Conservation (phyloP, 805 yeast species). For the Kodamaea neixiangensis region DNA sequence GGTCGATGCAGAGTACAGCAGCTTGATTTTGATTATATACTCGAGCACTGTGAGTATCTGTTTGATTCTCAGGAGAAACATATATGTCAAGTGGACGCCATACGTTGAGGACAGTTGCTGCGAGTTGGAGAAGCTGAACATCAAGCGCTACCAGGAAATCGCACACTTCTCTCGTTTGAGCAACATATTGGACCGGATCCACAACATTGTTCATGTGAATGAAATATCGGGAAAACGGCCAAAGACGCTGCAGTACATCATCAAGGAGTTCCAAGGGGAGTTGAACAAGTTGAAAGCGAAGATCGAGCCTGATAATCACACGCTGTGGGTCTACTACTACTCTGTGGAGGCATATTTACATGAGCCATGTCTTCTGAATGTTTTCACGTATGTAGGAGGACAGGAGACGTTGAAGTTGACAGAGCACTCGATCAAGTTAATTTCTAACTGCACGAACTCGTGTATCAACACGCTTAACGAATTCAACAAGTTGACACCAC, state of each 20-base stretch:
- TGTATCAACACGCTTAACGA: constrained; percentile 54
- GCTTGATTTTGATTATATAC: constrained; percentile 59
- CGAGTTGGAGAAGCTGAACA: constrained; percentile 41
- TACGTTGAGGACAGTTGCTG: constrained; percentile 63
- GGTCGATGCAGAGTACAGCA: constrained; percentile 45
- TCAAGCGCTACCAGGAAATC: constrained; percentile 39
- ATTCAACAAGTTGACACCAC: constrained; percentile 45
- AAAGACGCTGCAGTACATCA: constrained; percentile 39
- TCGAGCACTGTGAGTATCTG: constrained; percentile 63
- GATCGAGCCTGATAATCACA: constrained; percentile 41
- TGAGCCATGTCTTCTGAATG: constrained; percentile 47
- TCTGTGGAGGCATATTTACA: constrained; percentile 68
- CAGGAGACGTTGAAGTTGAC: constrained; percentile 19
- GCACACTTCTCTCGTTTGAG: constrained; percentile 62
- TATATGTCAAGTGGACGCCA: constrained; percentile 63
- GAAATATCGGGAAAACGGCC: constrained; percentile 26
- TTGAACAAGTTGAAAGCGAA: constrained; percentile 41
- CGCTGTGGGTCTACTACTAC: constrained; percentile 52
- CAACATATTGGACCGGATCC: constrained; percentile 62
- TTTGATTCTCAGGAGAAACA: constrained; percentile 63
- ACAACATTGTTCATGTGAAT: constrained; percentile 47
- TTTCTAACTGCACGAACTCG: constrained; percentile 53
- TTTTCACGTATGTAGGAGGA: constrained; percentile 15
- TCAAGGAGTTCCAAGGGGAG: constrained; percentile 51
- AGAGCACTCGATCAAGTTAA: constrained; percentile 39